phyloP scores from a whole-genome alignment of 768 basidiomycete genomes.

The Amanita polypyramis region DNA sequence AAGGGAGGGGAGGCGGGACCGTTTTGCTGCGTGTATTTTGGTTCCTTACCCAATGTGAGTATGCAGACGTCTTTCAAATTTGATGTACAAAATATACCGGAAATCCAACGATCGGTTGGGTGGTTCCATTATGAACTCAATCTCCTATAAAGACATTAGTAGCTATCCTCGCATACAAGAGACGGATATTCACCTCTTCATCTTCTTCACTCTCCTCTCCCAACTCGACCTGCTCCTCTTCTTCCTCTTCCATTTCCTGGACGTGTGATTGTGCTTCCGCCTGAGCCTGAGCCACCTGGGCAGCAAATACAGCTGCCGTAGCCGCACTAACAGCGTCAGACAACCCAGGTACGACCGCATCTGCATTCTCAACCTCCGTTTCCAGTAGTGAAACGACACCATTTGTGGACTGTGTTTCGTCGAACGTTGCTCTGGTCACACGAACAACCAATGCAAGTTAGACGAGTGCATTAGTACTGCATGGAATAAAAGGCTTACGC shows the following conservation, averaged over 20 bases:
- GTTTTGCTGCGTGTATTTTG: slow-evolving; percentile 2
- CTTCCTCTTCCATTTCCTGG: slow-evolving; percentile 27
- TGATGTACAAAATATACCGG: slow-evolving; percentile 31
- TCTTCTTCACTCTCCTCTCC: slow-evolving; percentile 27
- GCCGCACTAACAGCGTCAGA: slow-evolving; percentile 16
- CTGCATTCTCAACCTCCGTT: slow-evolving; percentile 30
- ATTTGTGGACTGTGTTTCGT: slow-evolving; percentile 32
- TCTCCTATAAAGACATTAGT: slow-evolving; percentile 42
- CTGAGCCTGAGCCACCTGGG: slow-evolving; percentile 12
- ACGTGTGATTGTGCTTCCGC: slow-evolving; percentile 11
- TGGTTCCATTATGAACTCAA: slow-evolving; percentile 89
- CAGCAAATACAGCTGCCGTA: background rate
- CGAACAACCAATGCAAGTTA: slow-evolving; percentile 8
- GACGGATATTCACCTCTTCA: slow-evolving; percentile 20
- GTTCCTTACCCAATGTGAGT: background rate
- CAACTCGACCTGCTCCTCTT: slow-evolving; percentile 25
- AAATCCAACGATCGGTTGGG: slow-evolving; percentile 65
- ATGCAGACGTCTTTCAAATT: background rate
- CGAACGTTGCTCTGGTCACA: slow-evolving; percentile 25
- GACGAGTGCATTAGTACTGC: slow-evolving; percentile 8
- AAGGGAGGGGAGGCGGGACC: slow-evolving; percentile 13
- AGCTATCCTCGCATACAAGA: background rate
- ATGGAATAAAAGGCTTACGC: slow-evolving; percentile 41
- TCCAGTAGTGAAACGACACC: slow-evolving; percentile 42
- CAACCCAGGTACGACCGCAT: slow-evolving; percentile 22